Evolutionary conservation across 2,329 filamentous ascomycete genomes (phyloP).

Genomic region (Fusarium hainanense): DNA sequence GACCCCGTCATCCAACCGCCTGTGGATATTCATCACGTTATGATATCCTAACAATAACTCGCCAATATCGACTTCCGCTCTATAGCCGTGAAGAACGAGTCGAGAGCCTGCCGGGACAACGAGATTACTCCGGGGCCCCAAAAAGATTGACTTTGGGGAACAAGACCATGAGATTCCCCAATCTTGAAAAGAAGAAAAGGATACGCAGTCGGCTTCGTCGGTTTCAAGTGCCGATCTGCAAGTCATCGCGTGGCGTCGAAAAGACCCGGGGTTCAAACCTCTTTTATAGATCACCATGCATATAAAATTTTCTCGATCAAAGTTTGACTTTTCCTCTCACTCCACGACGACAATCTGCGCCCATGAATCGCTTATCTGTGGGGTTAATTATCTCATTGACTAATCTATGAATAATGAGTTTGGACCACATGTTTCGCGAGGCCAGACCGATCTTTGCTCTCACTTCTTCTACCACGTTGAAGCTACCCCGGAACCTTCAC

Average conservation of each 20-base stretch:
- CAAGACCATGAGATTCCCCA: not conserved
- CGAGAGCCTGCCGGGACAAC: slow-evolving; percentile 19
- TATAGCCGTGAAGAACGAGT: not conserved
- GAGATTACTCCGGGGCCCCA: slow-evolving; percentile 32
- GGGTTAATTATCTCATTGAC: slow-evolving; percentile 27
- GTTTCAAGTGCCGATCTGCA: not conserved
- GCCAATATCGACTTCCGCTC: not conserved
- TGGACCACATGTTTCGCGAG: slow-evolving; percentile 7
- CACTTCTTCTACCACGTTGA: not conserved
- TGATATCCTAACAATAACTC: slow-evolving; percentile 39
- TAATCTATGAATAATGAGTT: slow-evolving; percentile 27
- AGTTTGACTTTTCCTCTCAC: not conserved
- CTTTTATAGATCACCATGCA: slow-evolving; percentile 13
- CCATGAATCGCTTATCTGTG: slow-evolving; percentile 35
- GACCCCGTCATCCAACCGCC: slow-evolving; percentile 2
- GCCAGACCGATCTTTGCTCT: slow-evolving; percentile 7
- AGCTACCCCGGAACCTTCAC: slow-evolving; percentile 10
- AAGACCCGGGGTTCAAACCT: not conserved
- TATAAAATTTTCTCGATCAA: not conserved
- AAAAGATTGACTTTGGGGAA: slow-evolving; percentile 2
- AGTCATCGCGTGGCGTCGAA: not conserved
- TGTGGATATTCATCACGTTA: slow-evolving; percentile 37
- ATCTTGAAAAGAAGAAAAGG: not conserved
- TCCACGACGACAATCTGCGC: slow-evolving; percentile 12
- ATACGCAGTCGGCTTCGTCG: not conserved